Evolutionary conservation across 1,139 yeast species (phyloP), one percentile per base, ranked within the genome.

Genomic region (Taiozyma sp.): DNA sequence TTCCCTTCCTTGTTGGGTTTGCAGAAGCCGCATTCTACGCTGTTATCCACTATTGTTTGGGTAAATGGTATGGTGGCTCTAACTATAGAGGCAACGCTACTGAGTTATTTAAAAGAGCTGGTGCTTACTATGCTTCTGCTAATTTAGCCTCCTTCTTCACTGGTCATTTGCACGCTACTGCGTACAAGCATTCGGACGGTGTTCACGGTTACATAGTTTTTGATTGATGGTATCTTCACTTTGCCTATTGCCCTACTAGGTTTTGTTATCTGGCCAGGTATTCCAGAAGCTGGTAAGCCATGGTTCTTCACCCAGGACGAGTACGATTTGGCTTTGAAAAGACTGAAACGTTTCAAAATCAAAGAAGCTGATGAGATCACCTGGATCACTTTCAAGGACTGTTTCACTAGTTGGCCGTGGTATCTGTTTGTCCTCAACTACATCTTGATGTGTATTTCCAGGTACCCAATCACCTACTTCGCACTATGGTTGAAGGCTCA

Each of bases 181-280:
- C 81, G 47, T 77, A 70, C 55, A 67, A 74, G 52, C 62, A 71
- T 43, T 65, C 85, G 59, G 73, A 75, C 50, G 84, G 83, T 42
- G 68, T 65, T 8, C 69, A 68, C 44, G 89, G 89, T 3, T 64
- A 79, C 39, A 75, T 75, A 9, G 83, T 87, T 83, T 62, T 77
- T 87, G 49, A 75, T 86, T 51, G 90, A 85, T 65, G 88, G 89
- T 35, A 69, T 82, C 44, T 72, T 83, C 43, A 81, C 89, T 1
- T 56, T 83, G 45, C 77, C 77, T 47, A 74, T 81, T 52, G 79
- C 79, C 22, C 24, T 68, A 30, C 60, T 59, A 47, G 19, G 93
- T 0, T 76, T 81, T 58, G 78, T 78, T 59, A 63, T 79, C 54
- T 75, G 85, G 59, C 95, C 95, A 3, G 93, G 90, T 44, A 47